A percentile compares a stretch with the other conserved stretches of the same genome.
These are phyloP conservation scores for Hymenoscyphus fraxineus DNA, from an alignment of 2,329 filamentous ascomycete genomes.

Conservation along the genomic window DNA sequence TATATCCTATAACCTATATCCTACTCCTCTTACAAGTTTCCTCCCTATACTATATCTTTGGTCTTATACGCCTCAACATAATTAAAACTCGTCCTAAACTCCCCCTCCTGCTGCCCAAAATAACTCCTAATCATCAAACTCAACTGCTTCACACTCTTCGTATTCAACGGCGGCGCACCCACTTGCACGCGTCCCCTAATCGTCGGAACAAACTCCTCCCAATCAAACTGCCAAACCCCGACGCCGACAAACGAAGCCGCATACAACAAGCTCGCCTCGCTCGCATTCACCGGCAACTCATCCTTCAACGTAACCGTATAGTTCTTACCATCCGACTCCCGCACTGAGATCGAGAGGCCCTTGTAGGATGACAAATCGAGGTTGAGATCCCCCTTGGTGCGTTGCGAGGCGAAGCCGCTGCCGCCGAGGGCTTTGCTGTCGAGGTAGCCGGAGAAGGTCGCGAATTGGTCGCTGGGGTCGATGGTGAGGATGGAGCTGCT, in stretches of 20 bases:
- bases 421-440: not conserved
- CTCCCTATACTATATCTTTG: too few relatives aligned
- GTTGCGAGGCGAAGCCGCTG: not conserved
- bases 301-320: not conserved
- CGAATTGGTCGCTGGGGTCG: not conserved
- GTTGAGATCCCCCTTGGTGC: not conserved
- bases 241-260: not conserved
- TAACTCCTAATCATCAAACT: not conserved
- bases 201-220: not conserved
- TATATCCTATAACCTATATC: too few relatives aligned
- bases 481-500: not conserved
- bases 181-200: not conserved
- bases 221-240: not conserved
- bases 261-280: not conserved
- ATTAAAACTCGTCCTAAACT: not conserved
- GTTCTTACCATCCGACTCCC: not conserved
- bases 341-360: not conserved
- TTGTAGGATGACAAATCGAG: not conserved
- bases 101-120: not conserved
- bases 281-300: not conserved
- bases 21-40: too few relatives aligned
- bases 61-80: not conserved
- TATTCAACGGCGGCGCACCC: not conserved
- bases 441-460: not conserved
- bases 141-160: not conserved